Evolutionary conservation across 2,329 filamentous ascomycete species (phyloP).

Genomic region (Basipetospora chlamydospora): DNA sequence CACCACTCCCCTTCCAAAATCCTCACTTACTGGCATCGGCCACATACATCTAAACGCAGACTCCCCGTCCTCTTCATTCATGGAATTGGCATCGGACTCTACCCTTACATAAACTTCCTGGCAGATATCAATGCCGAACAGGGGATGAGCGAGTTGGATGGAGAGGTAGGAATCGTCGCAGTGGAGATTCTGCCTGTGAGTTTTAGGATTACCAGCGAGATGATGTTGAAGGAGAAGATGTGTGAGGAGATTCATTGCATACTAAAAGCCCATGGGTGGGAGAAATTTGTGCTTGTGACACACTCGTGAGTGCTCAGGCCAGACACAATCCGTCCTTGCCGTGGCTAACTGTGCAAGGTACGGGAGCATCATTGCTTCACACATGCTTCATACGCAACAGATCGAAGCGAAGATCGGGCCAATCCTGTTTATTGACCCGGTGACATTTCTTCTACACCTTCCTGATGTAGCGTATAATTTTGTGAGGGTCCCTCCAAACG

Average conservation of each 20-base stretch:
- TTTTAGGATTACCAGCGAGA: conserved; percentile 37
- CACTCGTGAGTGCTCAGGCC: conserved; percentile 22
- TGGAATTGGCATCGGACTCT: conserved; percentile 39
- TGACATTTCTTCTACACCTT: conserved; percentile 44
- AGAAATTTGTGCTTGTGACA: conserved; percentile 36
- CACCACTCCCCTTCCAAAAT: conserved; percentile 28
- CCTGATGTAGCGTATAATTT: conserved; percentile 52
- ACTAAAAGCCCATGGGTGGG: conserved; percentile 32
- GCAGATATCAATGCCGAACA: conserved; percentile 29
- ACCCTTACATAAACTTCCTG: conserved; percentile 41
- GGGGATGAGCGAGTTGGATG: conserved; percentile 20
- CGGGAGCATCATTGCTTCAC: conserved; percentile 39
- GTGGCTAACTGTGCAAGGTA: conserved; percentile 20
- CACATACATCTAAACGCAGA: conserved; percentile 41
- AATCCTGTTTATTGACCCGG: conserved; percentile 42
- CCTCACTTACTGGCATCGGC: conserved; percentile 45
- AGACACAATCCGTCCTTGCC: conserved; percentile 1
- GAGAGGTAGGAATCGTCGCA: conserved; percentile 40
- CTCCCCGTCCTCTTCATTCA: conserved; percentile 48
- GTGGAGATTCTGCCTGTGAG: conserved; percentile 45
- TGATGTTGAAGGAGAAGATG: conserved; percentile 31
- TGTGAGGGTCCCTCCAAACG: conserved; percentile 9
- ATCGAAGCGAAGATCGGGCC: conserved; percentile 24
- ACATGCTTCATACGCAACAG: conserved; percentile 32
- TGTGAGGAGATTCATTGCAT: conserved; percentile 36